Conservation (phyloP, 2,329 filamentous ascomycete species). For the Thelonectria rubi region DNA sequence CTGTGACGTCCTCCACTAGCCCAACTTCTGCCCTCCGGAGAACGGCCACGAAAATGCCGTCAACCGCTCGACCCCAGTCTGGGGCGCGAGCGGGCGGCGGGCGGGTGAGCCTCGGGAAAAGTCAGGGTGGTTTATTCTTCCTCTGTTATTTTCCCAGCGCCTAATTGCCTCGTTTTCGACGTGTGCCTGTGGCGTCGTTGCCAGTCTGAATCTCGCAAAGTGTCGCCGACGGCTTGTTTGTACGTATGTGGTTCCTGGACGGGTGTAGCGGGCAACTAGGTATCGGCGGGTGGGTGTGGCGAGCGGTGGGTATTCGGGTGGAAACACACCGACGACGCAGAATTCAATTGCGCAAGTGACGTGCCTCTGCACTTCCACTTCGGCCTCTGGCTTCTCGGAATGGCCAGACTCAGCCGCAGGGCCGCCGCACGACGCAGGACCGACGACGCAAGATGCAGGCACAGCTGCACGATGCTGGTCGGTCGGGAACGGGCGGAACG, state of each 20-base stretch:
- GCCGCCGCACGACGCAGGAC: background rate
- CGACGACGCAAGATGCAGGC: conserved; percentile 22
- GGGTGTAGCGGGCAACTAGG: conserved; percentile 15
- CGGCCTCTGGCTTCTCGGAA: background rate
- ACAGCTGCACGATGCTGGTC: conserved; percentile 15
- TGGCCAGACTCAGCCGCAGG: conserved; percentile 1
- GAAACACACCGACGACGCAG: conserved; percentile 8
- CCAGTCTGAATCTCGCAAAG: conserved; percentile 8
- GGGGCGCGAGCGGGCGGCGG: conserved; percentile 8
- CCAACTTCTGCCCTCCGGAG: background rate
- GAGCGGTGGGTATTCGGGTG: conserved; percentile 13
- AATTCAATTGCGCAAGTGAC: conserved; percentile 1
- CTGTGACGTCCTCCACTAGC: conserved; percentile 16
- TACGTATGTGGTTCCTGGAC: conserved; percentile 2
- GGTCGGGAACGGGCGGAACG: conserved; percentile 10
- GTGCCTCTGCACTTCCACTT: too few species aligned
- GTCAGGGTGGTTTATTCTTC: background rate
- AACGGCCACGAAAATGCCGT: conserved; percentile 25
- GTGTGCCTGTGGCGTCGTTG: conserved; percentile 13
- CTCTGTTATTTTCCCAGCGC: conserved; percentile 4
- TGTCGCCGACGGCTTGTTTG: conserved; percentile 7
- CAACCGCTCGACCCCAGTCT: conserved; percentile 12
- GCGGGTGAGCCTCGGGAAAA: conserved; percentile 25
- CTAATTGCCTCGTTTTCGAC: background rate
- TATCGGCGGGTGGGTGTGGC: conserved; percentile 1